Conservation (phyloP, 495 filamentous ascomycete species). For the Talaromyces stipitatus region DNA sequence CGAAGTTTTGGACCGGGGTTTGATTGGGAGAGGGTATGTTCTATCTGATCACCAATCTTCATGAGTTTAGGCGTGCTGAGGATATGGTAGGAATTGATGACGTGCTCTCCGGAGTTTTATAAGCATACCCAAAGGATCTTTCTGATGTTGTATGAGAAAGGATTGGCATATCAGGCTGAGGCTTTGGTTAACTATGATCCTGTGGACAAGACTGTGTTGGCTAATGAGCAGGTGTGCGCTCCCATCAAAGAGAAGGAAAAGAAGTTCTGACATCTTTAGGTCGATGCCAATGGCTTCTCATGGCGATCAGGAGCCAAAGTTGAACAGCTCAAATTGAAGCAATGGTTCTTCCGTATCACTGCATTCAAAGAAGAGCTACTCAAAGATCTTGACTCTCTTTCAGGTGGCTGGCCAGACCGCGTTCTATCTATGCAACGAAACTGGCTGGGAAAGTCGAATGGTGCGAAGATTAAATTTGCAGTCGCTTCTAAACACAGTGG, state of each 20-base stretch:
- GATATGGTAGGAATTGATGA: constrained; percentile 62
- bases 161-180: constrained; percentile 70
- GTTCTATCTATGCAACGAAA: constrained; percentile 80
- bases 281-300: constrained; percentile 72
- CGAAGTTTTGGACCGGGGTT: constrained; percentile 67
- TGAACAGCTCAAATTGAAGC: constrained; percentile 69
- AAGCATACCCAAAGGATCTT: constrained; percentile 85
- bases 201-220: constrained; percentile 79
- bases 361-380: constrained; percentile 67
- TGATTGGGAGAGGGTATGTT: constrained; percentile 72
- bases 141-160: constrained; percentile 60
- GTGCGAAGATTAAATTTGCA: constrained; percentile 64
- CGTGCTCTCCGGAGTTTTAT: constrained; percentile 77
- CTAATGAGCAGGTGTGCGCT: constrained; percentile 64
- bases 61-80: not conserved
- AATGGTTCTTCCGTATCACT: constrained; percentile 87
- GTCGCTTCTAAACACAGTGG: constrained; percentile 31
- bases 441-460: constrained; percentile 76
- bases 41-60: not conserved
- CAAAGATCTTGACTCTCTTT: constrained; percentile 59
- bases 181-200: constrained; percentile 86
- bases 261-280: constrained; percentile 22
- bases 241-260: no score
- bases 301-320: constrained; percentile 87
- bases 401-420: constrained; percentile 67